These are phyloP conservation scores for Komagataella pseudopastoris DNA, from an alignment of 805 yeast genomes.

Conservation along the genomic window DNA sequence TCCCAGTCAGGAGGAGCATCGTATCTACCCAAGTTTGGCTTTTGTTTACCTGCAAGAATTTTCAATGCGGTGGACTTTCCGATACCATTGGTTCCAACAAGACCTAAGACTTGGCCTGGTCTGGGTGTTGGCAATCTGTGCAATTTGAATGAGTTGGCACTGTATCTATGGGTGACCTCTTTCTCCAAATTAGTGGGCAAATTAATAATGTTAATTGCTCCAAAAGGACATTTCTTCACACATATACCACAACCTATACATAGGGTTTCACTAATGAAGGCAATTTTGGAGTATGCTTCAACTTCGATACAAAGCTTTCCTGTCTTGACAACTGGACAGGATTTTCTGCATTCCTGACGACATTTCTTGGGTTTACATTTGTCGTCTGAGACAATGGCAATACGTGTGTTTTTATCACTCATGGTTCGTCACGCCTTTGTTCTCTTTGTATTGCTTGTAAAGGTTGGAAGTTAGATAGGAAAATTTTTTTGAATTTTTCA, in stretches of 20 bases:
- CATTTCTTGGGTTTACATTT: slow-evolving; percentile 97
- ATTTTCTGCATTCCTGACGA: slow-evolving; percentile 93
- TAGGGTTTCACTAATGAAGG: slow-evolving; percentile 84
- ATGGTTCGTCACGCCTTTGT: slow-evolving; percentile 5
- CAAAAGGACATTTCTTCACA: slow-evolving; percentile 96
- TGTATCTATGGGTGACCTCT: slow-evolving; percentile 93
- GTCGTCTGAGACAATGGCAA: slow-evolving; percentile 90
- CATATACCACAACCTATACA: slow-evolving; percentile 99
- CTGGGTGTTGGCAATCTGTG: slow-evolving; percentile 97
- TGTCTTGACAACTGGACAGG: slow-evolving; percentile 96
- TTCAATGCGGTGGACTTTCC: slow-evolving; percentile 97
- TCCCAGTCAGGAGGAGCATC: slow-evolving; percentile 98
- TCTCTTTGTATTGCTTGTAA: not conserved
- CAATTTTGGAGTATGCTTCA: slow-evolving; percentile 77
- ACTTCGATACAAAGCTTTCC: slow-evolving; percentile 98
- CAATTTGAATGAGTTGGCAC: slow-evolving; percentile 94
- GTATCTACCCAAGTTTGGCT: slow-evolving; percentile 87
- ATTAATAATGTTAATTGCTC: slow-evolving; percentile 91
- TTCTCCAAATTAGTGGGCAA: slow-evolving; percentile 88
- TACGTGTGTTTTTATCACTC: slow-evolving; percentile 48
- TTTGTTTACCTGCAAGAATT: slow-evolving; percentile 93
- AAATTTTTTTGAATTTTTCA: not conserved
- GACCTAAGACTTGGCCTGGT: slow-evolving; percentile 96
- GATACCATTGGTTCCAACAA: slow-evolving; percentile 98
- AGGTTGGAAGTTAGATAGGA: not conserved